These are phyloP conservation scores for Blastocystis hominis DNA, from an alignment of 352 stramenopile species.

Conservation along the genomic window DNA sequence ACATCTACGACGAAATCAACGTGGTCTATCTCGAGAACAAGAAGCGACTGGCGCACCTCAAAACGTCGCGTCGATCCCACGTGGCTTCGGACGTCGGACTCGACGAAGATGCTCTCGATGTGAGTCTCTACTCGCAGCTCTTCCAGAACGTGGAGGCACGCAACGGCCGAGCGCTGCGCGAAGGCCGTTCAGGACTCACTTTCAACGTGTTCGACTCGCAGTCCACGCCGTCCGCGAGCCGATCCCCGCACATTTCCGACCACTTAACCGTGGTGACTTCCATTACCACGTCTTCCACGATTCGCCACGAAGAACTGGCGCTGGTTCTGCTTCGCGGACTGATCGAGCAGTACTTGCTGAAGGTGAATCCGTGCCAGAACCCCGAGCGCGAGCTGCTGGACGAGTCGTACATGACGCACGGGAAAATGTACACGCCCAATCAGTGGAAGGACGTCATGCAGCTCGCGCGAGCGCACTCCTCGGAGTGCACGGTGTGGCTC, in stretches of 20 bases:
- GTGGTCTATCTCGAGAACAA: not conserved
- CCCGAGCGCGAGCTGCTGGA: not conserved
- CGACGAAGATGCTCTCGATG: not conserved
- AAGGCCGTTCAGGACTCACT: not conserved
- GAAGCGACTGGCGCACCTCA: not conserved
- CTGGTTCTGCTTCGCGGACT: constrained; percentile 30
- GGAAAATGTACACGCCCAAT: not conserved
- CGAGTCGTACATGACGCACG: not conserved
- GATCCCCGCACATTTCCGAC: not conserved
- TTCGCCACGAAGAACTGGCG: constrained; percentile 8
- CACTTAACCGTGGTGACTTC: constrained; percentile 17
- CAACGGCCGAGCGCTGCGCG: not conserved
- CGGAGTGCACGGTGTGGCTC: not conserved
- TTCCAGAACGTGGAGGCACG: not conserved
- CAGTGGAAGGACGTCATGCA: constrained; percentile 48
- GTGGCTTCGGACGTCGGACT: not conserved
- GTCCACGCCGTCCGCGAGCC: not conserved
- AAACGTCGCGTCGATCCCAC: not conserved
- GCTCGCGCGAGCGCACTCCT: not conserved
- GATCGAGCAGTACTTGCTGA: not conserved
- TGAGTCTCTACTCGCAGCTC: not conserved
- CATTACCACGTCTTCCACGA: not conserved
- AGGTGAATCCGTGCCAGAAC: constrained; percentile 24
- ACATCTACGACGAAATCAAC: not conserved
- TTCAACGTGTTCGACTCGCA: not conserved